Base-by-base conservation (phyloP, 2,329 filamentous ascomycete species). In the Pseudophaeomoniella oleicola region DNA sequence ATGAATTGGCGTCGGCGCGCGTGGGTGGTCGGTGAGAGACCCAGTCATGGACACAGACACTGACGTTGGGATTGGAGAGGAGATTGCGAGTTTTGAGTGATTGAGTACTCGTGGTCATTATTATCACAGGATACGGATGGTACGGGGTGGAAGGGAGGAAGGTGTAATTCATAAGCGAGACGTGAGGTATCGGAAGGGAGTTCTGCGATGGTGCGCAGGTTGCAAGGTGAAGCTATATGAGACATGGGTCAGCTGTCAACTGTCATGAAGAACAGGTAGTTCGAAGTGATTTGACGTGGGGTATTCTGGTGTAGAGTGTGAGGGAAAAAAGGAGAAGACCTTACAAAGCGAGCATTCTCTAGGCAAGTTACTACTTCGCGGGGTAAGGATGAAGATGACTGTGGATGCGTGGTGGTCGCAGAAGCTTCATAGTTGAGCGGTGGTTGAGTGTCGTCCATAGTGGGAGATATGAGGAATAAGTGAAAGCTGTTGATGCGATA, bases 151-250 rank as follows among this genome's bases (percentile, higher is more conserved):
- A 76, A 29, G 86, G 81, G 15, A 98, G 80, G 62, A 94, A 96
- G 53, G 90, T 96, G 66, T 96, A 96, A 67, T 93, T 94, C 90
- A 98, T 98, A 45, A 98, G 75, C 27, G 86, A 92, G 46, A 96
- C 84, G 57, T 96, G 85, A 6, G 90, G 90, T 44, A 77, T 68
- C 51, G 90, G 81, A 27, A 27, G 22, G 47, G 81, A 70, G 48
- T 76, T 76, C 14, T 34, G 19, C 14, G 37, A 38, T 32, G 39
- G 30, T 15, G 40, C 37, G 58, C 82, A 92, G 39, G 90, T 98
- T 49, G 90, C 87, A 37, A 98, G 80, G 60, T 98, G 90, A 47
- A 98, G 84, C 86, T 94, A 42, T 37, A 16, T 11, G n/a, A 16
- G 18, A 15, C 13, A 15, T 31, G 31, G 43, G n/a, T 22, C 30